Evolutionary conservation across 441 rosid genomes (phyloP).

Genomic region (Pelargonium cotyledonis): DNA sequence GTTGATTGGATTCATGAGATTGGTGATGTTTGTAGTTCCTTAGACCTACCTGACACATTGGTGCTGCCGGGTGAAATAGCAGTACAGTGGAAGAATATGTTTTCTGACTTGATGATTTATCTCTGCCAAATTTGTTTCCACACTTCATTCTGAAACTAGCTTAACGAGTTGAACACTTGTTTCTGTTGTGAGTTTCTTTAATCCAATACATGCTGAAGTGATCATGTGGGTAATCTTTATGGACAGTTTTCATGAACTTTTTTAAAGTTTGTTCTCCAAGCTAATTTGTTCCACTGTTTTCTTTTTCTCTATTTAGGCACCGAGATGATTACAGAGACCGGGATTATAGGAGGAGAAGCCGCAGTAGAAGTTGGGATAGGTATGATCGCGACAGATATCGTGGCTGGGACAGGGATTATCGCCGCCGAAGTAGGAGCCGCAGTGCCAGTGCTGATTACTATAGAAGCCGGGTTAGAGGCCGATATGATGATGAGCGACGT

Average conservation of each 20-base stretch:
- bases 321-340: conserved; percentile 44
- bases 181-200: background rate
- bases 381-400: conserved; percentile 44
- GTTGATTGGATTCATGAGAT: background rate
- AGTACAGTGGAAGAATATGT: background rate
- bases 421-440: conserved; percentile 43
- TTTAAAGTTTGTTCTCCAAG: background rate
- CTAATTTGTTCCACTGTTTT: too few relatives aligned
- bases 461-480: conserved; percentile 36
- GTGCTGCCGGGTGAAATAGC: background rate
- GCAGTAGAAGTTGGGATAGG: conserved; percentile 51
- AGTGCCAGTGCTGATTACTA: conserved; percentile 45
- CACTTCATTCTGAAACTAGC: conserved; percentile 3
- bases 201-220: background rate
- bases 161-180: background rate
- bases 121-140: background rate
- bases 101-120: background rate
- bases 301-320: conserved; percentile 25
- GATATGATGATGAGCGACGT: conserved; percentile 39
- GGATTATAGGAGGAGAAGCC: conserved; percentile 44
- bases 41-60: background rate
- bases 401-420: conserved; percentile 41
- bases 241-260: background rate
- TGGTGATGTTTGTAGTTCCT: background rate
- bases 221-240: background rate